Conservation (phyloP, 1,139 yeast genomes). For the Candida albicans region DNA sequence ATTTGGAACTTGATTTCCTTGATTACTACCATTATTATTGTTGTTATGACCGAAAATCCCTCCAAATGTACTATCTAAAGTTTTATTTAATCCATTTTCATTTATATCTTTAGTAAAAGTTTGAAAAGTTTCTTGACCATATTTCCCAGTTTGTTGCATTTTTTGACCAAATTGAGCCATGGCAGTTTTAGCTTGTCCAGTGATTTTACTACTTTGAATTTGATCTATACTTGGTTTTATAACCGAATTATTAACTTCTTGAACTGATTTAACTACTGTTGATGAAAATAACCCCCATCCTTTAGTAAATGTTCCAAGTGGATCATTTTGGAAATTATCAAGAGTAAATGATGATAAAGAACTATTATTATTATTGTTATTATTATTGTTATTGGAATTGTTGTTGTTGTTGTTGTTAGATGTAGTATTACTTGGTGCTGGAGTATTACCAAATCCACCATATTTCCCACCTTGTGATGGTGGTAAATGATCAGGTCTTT, state of each 20-base stretch:
- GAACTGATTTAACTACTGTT: conserved; percentile 78
- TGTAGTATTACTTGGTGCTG: conserved; percentile 39
- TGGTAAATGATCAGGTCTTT: conserved; percentile 75
- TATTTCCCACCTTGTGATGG: conserved; percentile 95
- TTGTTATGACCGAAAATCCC: conserved; percentile 45
- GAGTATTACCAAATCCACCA: conserved; percentile 86
- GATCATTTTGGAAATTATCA: conserved; percentile 81
- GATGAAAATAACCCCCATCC: conserved; percentile 94
- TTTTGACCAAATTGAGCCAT: conserved; percentile 95
- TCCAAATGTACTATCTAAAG: conserved; percentile 49
- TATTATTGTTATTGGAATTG: background rate
- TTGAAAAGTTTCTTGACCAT: conserved; percentile 65
- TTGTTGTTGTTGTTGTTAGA: too few relatives aligned
- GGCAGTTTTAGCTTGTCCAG: conserved; percentile 82
- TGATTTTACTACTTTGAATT: conserved; percentile 76
- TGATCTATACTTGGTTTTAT: conserved; percentile 87
- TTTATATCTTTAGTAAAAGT: conserved; percentile 54
- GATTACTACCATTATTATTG: too few relatives aligned
- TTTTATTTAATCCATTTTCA: conserved; percentile 34
- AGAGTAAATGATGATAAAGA: conserved; percentile 51
- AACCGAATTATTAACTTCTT: conserved; percentile 82
- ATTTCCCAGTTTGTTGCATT: conserved; percentile 84
- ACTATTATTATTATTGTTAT: conserved; percentile 11
- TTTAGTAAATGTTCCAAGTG: conserved; percentile 80
- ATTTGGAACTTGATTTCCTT: conserved; percentile 44